These are phyloP conservation scores for Alternaria postmessia DNA, from an alignment of 2,329 filamentous ascomycete genomes.

Conservation along the genomic window DNA sequence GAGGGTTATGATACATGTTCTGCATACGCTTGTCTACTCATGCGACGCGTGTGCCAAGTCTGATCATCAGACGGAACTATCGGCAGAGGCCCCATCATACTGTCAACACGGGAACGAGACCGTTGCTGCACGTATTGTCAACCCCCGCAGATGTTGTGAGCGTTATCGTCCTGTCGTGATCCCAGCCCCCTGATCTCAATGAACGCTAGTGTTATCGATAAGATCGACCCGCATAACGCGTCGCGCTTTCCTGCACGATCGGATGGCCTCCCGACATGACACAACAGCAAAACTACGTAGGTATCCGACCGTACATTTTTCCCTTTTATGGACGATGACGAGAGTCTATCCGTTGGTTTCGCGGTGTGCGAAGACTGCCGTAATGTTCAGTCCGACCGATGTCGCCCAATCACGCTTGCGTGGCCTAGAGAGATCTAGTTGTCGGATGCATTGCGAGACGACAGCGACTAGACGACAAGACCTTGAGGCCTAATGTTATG, in stretches of 20 bases:
- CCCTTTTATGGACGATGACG: background rate
- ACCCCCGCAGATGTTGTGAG: background rate
- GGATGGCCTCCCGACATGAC: background rate
- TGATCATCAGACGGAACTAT: background rate
- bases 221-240: background rate
- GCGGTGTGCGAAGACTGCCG: background rate
- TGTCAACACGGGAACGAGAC: background rate
- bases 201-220: conserved; percentile 1
- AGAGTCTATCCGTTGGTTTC: background rate
- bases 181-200: background rate
- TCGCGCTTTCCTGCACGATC: background rate
- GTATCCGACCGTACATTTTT: background rate
- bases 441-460: background rate
- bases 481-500: background rate
- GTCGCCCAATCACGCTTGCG: background rate
- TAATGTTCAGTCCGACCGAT: background rate
- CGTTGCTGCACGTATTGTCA: background rate
- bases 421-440: background rate
- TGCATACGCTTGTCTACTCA: background rate
- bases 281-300: background rate
- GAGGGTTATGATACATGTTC: background rate
- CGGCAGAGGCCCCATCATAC: background rate
- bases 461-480: background rate
- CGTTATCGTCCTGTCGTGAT: background rate
- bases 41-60: background rate